Percentiles rank a stretch among this genome's conserved stretches.
phyloP scores from a whole-genome alignment of 2,329 filamentous ascomycete genomes.

The Periconia sp. region DNA sequence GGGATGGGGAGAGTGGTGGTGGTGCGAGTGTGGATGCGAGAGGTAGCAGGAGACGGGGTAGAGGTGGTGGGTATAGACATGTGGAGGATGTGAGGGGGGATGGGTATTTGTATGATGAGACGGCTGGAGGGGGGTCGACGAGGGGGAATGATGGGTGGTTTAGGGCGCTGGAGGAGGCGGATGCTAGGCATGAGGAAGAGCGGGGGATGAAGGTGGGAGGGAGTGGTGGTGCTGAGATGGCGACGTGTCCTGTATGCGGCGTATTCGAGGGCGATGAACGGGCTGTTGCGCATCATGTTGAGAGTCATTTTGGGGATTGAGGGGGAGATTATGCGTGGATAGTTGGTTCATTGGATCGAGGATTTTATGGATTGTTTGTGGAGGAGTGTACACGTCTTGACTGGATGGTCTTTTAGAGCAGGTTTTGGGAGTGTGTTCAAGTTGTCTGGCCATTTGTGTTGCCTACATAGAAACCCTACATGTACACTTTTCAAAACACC shows the following conservation, averaged over 20 bases:
- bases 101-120: constrained; percentile 34
- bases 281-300: constrained; percentile 69
- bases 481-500: no score
- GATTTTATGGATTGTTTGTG: no score
- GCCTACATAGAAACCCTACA: no score
- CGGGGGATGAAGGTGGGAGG: constrained; percentile 8
- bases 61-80: constrained; percentile 15
- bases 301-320: constrained; percentile 52
- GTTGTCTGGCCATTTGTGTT: no score
- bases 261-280: constrained; percentile 68
- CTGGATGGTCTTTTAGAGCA: no score
- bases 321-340: neutral
- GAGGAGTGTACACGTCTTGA: no score
- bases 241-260: constrained; percentile 65
- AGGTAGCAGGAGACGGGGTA: constrained; percentile 10
- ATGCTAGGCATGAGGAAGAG: constrained; percentile 26
- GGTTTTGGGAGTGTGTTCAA: no score
- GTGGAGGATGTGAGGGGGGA: constrained; percentile 33
- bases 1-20: constrained; percentile 28
- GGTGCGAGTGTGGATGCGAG: constrained; percentile 21
- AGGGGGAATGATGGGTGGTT: constrained; percentile 18
- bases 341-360: neutral
- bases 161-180: constrained; percentile 29
- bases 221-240: constrained; percentile 24
- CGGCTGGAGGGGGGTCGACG: constrained; percentile 1